These are phyloP conservation scores for Venturia effusa DNA, from an alignment of 2,329 filamentous ascomycete species.

Conservation along the genomic window DNA sequence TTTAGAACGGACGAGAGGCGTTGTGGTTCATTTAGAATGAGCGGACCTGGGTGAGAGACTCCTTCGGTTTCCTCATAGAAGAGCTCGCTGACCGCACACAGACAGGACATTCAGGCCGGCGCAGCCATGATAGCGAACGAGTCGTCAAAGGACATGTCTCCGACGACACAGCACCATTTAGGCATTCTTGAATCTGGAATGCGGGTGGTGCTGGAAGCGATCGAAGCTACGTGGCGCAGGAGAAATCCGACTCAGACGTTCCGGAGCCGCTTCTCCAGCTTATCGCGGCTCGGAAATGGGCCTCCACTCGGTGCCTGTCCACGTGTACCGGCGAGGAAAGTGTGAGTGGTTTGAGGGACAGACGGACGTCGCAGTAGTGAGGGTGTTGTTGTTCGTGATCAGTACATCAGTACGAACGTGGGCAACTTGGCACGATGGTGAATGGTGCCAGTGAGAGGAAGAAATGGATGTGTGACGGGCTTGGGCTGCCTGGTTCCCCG, in stretches of 20 bases:
- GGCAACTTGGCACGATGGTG: no score
- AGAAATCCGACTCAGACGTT: not conserved
- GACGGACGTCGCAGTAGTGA: not conserved
- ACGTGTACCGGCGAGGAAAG: not conserved
- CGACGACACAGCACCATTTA: not conserved
- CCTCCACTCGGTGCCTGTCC: not conserved
- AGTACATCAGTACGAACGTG: not conserved
- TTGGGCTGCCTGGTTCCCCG: not conserved
- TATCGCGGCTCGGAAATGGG: not conserved
- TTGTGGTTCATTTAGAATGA: not conserved
- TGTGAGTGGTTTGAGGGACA: not conserved
- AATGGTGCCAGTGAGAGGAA: not conserved
- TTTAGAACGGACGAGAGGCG: no score
- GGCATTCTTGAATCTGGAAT: not conserved
- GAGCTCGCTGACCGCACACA: not conserved
- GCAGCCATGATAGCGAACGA: no score
- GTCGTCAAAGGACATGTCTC: not conserved
- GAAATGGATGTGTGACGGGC: not conserved
- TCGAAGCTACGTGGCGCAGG: not conserved
- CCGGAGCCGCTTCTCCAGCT: conserved; percentile 1
- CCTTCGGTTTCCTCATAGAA: not conserved
- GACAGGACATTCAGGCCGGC: not conserved
- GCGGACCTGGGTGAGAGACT: not conserved
- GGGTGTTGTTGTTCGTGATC: not conserved
- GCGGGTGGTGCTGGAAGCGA: not conserved